A percentile compares a stretch with the other conserved stretches of the same genome.
These are phyloP conservation scores for Aspergillus sp. DNA, from an alignment of 2,329 filamentous ascomycete species.

Conservation along the genomic window DNA sequence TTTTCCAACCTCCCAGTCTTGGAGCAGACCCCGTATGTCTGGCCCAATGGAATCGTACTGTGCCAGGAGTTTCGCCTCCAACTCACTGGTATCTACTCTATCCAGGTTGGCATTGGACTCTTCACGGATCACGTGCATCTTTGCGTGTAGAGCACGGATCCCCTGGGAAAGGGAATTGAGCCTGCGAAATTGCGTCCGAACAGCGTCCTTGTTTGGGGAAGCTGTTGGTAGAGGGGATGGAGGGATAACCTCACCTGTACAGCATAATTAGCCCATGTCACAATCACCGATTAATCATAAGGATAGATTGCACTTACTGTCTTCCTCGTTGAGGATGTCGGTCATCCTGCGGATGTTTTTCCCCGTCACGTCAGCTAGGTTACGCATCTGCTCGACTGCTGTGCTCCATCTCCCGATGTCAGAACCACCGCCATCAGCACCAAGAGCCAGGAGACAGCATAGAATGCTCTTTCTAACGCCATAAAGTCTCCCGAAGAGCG, in stretches of 20 bases:
- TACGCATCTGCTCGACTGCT: conserved; percentile 65
- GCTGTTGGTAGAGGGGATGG: conserved; percentile 54
- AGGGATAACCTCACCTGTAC: conserved; percentile 35
- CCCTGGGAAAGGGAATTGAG: conserved; percentile 81
- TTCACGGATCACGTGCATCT: conserved; percentile 83
- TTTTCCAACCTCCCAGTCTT: conserved; percentile 82
- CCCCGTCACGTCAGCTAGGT: conserved; percentile 54
- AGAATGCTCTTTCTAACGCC: conserved; percentile 76
- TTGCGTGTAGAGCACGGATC: conserved; percentile 86
- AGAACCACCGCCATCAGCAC: conserved; percentile 66
- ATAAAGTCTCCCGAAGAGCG: conserved; percentile 70
- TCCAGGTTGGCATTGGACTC: conserved; percentile 76
- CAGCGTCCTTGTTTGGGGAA: conserved; percentile 70
- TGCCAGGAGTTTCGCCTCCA: conserved; percentile 68
- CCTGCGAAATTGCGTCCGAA: conserved; percentile 79
- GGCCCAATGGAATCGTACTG: conserved; percentile 93
- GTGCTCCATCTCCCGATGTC: conserved; percentile 73
- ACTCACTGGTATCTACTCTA: conserved; percentile 59
- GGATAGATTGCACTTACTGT: conserved; percentile 49
- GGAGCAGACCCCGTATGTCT: conserved; percentile 70
- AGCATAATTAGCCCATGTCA: conserved; percentile 8
- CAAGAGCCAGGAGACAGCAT: conserved; percentile 79
- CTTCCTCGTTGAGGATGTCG: conserved; percentile 66
- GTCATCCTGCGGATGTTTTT: conserved; percentile 59
- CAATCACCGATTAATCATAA: neutral